Percentiles rank a stretch among this genome's conserved stretches.
These are phyloP conservation scores for Aureobasidium sp. DNA, from an alignment of 2,329 filamentous ascomycete species.

Conservation along the genomic window DNA sequence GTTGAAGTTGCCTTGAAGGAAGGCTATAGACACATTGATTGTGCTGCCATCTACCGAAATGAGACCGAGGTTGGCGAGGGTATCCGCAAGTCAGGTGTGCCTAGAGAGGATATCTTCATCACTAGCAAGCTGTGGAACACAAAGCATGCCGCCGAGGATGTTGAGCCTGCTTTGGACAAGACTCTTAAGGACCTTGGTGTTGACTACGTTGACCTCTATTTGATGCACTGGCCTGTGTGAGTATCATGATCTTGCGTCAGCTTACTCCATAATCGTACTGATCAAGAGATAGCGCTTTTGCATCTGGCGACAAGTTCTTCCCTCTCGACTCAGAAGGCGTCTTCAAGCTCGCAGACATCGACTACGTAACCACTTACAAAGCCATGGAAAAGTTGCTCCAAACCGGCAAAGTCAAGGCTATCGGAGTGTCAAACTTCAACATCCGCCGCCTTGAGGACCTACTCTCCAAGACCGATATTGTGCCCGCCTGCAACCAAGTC, in stretches of 20 bases:
- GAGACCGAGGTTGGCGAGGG: constrained; percentile 26
- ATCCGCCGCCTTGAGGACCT: constrained; percentile 23
- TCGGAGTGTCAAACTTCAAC: constrained; percentile 27
- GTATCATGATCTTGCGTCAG: neutral
- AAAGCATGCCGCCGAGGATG: constrained; percentile 43
- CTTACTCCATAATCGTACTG: no score
- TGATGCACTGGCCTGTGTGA: constrained; percentile 44
- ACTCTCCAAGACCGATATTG: constrained; percentile 34
- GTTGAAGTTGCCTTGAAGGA: constrained; percentile 31
- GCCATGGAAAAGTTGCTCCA: constrained; percentile 24
- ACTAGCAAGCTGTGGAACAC: constrained; percentile 59
- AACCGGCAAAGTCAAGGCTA: constrained; percentile 25
- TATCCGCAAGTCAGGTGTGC: constrained; percentile 24
- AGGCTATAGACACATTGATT: constrained; percentile 35
- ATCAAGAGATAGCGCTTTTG: no score
- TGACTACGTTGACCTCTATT: constrained; percentile 44
- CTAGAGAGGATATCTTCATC: constrained; percentile 28
- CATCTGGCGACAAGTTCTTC: constrained; percentile 27
- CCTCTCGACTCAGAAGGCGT: constrained; percentile 23
- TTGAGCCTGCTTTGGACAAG: constrained; percentile 39
- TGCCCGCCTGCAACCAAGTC: constrained; percentile 34
- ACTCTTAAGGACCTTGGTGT: constrained; percentile 38
- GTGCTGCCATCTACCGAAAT: constrained; percentile 31
- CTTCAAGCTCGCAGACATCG: constrained; percentile 23
- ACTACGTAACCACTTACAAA: constrained; percentile 23